Evolutionary conservation across 345 rosid species (phyloP).

Genomic region (Ceriops decandra): DNA sequence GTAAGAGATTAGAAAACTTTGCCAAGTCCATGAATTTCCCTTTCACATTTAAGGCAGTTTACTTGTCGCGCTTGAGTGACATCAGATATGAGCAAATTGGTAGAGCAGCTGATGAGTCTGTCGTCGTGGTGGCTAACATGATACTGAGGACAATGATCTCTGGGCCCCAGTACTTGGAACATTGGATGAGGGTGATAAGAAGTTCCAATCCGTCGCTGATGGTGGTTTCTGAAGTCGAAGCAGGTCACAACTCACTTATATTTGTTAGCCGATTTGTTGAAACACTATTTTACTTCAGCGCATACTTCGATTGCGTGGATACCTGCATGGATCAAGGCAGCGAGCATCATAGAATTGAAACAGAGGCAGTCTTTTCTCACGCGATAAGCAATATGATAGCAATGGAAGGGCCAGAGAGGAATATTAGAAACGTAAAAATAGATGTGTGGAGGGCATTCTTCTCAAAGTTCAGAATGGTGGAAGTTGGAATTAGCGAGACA

Average conservation of each 20-base stretch:
- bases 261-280: slow-evolving; percentile 48
- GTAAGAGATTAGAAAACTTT: slow-evolving; percentile 30
- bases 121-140: slow-evolving; percentile 30
- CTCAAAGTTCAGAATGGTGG: slow-evolving; percentile 13
- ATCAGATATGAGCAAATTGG: slow-evolving; percentile 34
- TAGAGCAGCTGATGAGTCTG: slow-evolving; percentile 29
- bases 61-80: slow-evolving; percentile 22
- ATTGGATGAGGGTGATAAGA: slow-evolving; percentile 34
- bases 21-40: slow-evolving; percentile 43
- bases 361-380: slow-evolving; percentile 20
- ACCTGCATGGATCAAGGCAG: slow-evolving; percentile 23
- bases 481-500: slow-evolving; percentile 16
- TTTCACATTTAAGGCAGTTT: slow-evolving; percentile 30
- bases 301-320: slow-evolving; percentile 48
- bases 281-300: slow-evolving; percentile 46
- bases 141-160: slow-evolving; percentile 34
- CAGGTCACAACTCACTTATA: slow-evolving; percentile 47
- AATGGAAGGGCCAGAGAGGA: slow-evolving; percentile 12
- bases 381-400: slow-evolving; percentile 15
- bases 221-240: slow-evolving; percentile 50
- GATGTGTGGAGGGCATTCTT: slow-evolving; percentile 18
- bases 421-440: slow-evolving; percentile 10
- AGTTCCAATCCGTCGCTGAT: slow-evolving; percentile 38
- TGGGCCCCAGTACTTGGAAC: slow-evolving; percentile 38
- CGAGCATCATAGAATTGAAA: slow-evolving; percentile 4